Percentiles rank a stretch among this genome's conserved stretches.
Evolutionary conservation across 2,329 filamentous ascomycete species (phyloP).

Genomic region (Neurospora sp.): DNA sequence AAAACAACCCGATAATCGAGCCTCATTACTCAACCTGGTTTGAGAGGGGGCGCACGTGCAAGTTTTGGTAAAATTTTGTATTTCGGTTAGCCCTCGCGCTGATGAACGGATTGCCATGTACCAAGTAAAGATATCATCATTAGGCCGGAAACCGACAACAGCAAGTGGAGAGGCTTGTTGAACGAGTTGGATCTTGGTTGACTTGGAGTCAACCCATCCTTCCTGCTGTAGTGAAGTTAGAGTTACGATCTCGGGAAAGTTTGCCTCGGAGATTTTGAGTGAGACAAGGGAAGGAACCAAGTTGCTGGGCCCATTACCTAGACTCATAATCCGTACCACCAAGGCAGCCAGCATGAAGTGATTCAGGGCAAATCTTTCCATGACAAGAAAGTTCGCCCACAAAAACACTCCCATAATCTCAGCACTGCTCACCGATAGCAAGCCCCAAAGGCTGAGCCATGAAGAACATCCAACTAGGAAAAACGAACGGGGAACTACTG

Average conservation of each 20-base stretch:
- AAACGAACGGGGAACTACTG: background rate
- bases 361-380: background rate
- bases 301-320: background rate
- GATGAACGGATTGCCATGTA: background rate
- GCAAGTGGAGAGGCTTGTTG: background rate
- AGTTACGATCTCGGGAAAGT: background rate
- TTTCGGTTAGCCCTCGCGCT: background rate
- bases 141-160: background rate
- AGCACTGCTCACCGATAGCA: background rate
- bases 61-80: background rate
- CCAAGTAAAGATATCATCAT: background rate
- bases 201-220: background rate
- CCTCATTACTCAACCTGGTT: too few relatives aligned
- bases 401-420: background rate
- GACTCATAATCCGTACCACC: background rate
- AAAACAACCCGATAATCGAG: background rate
- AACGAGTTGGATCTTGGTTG: background rate
- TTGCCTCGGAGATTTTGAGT: background rate
- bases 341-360: background rate
- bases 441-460: background rate
- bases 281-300: background rate
- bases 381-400: background rate
- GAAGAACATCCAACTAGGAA: background rate
- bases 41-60: too few relatives aligned
- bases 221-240: background rate